These are phyloP conservation scores for Pleurotus cornucopiae DNA, from an alignment of 768 basidiomycete genomes.

Conservation along the genomic window DNA sequence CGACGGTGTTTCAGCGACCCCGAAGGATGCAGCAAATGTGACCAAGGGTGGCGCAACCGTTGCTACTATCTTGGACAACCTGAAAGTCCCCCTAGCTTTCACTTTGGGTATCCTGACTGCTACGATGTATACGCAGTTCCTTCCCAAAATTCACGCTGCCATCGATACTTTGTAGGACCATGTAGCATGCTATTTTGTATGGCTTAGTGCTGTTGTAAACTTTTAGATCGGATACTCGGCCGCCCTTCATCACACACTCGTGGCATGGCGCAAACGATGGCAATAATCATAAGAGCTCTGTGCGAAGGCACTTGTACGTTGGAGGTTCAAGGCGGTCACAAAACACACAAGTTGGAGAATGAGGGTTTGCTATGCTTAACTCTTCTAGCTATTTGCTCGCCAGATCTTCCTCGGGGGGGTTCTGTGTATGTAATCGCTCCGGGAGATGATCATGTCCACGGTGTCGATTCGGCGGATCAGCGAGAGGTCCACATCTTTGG, in stretches of 20 bases:
- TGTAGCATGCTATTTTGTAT: too few relatives aligned
- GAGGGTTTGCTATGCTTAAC: conserved; percentile 37
- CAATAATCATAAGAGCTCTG: conserved; percentile 63
- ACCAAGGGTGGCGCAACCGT: background rate
- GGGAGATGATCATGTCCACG: conserved; percentile 31
- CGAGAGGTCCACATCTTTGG: background rate
- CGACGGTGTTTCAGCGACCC: background rate
- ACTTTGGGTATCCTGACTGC: conserved; percentile 1
- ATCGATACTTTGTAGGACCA: background rate
- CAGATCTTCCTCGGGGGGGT: conserved; percentile 45
- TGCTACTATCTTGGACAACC: background rate
- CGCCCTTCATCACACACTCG: conserved; percentile 34
- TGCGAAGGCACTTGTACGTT: conserved; percentile 5
- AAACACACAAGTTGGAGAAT: conserved; percentile 56
- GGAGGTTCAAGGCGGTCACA: background rate
- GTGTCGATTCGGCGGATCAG: conserved; percentile 5
- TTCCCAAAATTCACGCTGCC: background rate
- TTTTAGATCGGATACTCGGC: too few relatives aligned
- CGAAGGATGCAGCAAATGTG: background rate
- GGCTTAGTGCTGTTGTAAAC: too few relatives aligned
- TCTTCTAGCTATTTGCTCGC: conserved; percentile 43
- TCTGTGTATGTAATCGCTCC: conserved; percentile 43
- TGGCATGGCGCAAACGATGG: conserved; percentile 51
- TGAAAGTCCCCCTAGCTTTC: background rate
- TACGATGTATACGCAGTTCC: background rate